Evolutionary conservation across 257 asterid species (phyloP), one percentile per base, ranked within the genome.

Genomic region (Penstemon newberryi): DNA sequence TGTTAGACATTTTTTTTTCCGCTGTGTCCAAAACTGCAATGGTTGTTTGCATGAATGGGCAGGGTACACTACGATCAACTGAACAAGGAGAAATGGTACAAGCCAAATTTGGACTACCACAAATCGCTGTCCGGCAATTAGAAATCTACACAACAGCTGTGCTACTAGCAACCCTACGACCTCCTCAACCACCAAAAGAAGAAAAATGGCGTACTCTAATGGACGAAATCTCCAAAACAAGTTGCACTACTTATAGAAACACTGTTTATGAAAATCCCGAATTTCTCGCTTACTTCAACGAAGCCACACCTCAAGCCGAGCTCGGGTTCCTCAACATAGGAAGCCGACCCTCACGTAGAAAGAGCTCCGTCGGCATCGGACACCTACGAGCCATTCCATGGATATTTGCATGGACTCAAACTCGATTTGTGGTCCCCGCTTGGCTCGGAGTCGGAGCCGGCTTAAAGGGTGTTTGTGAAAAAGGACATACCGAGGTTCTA

Each of bases 71-170:
- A 4, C 80, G 99, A 58, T 88, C 97, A 55, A 93, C 97, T 0
- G 99, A 93, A 67, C 99, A 93, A 82, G 99, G 99, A 70, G 99
- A 93, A 84, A 93, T 93, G 99, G 99, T 93, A 75, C 99, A 93
- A 71, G 99, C 99, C 10, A 93, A 93, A 63, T 93, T 93, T 43
- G 99, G 99, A 38, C 81, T 88, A 52, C 97, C 99, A 53, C 92
- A 90, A 63, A 89, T 87, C 75, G 96, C 99, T 15, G 85, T 90
- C 56, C 88, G 97, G 13, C 99, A 93, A 87, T 77, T 93, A 61
- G 97, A 90, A 75, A 93, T 93, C 75, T 90, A 90, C 84, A 90
- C 99, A 4, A 88, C 97, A 7, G 97, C 97, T 7, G 99, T 93
- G 39, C 90, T 93, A 52, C 98, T 93, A 1, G 91, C 98, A 38